These are phyloP conservation scores for Schwanniomyces pseudopolymorphus DNA, from an alignment of 805 yeast species.

Conservation along the genomic window DNA sequence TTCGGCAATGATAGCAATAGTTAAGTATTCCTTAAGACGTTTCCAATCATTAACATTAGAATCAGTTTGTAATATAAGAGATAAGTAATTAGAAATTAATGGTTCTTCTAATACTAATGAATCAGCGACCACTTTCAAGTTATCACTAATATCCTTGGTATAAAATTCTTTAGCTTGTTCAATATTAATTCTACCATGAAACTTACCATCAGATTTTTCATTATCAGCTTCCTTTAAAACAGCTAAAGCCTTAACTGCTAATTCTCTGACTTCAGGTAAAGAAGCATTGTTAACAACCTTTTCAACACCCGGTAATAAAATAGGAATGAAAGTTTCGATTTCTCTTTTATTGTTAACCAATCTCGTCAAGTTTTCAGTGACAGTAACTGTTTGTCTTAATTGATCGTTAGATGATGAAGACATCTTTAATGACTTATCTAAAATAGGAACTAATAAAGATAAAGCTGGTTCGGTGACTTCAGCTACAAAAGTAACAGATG, in stretches of 20 bases:
- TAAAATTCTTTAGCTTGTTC: constrained; percentile 53
- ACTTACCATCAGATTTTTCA: constrained; percentile 65
- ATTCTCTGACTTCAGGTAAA: constrained; percentile 91
- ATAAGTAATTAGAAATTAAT: constrained; percentile 47
- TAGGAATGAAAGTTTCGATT: constrained; percentile 84
- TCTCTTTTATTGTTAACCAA: constrained; percentile 91
- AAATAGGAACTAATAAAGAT: constrained; percentile 85
- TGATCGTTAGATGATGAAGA: constrained; percentile 93
- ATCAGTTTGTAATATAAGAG: constrained; percentile 37
- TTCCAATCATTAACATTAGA: constrained; percentile 48
- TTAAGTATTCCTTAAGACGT: constrained; percentile 53
- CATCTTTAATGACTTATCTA: constrained; percentile 83
- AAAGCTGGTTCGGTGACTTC: constrained; percentile 97
- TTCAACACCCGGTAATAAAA: constrained; percentile 85
- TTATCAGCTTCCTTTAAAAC: constrained; percentile 82
- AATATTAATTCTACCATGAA: constrained; percentile 68
- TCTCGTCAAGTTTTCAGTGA: constrained; percentile 92
- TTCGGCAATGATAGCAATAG: constrained; percentile 26
- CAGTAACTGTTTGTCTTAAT: constrained; percentile 93
- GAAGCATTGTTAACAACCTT: constrained; percentile 89
- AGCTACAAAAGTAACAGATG: constrained; percentile 95
- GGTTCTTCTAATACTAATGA: constrained; percentile 27
- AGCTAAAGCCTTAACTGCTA: constrained; percentile 80
- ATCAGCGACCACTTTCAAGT: constrained; percentile 3
- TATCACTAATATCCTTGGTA: constrained; percentile 14